Percentiles rank a stretch among this genome's conserved stretches.
These are phyloP conservation scores for Pythium aquatile DNA, from an alignment of 352 stramenopile genomes.

Conservation along the genomic window DNA sequence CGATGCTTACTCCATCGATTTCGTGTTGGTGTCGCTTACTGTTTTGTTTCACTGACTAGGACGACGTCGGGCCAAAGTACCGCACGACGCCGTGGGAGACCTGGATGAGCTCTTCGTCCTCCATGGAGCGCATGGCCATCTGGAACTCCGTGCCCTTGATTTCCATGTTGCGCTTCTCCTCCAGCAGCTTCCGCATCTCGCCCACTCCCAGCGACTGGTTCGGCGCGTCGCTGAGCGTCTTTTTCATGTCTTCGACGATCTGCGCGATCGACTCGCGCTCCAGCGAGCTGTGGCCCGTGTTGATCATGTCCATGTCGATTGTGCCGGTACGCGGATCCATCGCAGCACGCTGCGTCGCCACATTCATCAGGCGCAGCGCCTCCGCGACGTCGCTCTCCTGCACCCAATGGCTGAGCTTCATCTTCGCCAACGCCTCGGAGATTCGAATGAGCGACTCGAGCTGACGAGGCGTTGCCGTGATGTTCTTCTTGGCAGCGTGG, in stretches of 20 bases:
- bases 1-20: not conserved
- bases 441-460: conserved; percentile 99
- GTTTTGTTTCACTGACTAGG: not conserved
- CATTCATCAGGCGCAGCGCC: conserved; percentile 96
- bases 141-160: conserved; percentile 88
- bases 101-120: conserved; percentile 92
- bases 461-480: conserved; percentile 97
- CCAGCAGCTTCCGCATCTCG: conserved; percentile 85
- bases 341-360: conserved; percentile 95
- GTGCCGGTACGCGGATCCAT: conserved; percentile 97
- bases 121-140: conserved; percentile 85
- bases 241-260: conserved; percentile 57
- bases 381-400: conserved; percentile 90
- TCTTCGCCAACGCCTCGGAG: conserved; percentile 95
- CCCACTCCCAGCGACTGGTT: conserved; percentile 79
- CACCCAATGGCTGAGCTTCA: conserved; percentile 85
- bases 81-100: conserved; percentile 88
- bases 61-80: conserved; percentile 44
- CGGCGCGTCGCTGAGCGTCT: conserved; percentile 48
- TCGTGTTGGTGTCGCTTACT: not conserved
- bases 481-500: conserved; percentile 89
- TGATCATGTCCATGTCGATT: conserved; percentile 99
- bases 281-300: conserved; percentile 89
- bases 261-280: conserved; percentile 83
- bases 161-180: conserved; percentile 77